phyloP scores from a whole-genome alignment of 805 yeast species.

The Candida loeiensis region DNA sequence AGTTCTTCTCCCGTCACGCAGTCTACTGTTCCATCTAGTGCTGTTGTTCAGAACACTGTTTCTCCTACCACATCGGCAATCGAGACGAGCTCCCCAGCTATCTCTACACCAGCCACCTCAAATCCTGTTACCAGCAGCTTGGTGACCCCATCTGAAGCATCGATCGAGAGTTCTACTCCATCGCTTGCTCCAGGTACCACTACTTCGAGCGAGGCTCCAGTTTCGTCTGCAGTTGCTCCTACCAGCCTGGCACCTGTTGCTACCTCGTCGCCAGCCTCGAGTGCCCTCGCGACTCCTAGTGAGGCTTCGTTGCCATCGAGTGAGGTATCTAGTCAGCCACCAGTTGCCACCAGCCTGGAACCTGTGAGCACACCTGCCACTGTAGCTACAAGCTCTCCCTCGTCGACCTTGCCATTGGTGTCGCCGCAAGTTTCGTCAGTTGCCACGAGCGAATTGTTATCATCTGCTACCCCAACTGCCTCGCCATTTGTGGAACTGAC shows the following conservation, averaged over 20 bases:
- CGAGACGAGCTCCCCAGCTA: too few relatives aligned
- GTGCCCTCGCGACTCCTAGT: neutral
- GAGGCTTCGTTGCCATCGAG: conserved; percentile 4
- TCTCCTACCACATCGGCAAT: too few relatives aligned
- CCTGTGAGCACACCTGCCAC: neutral
- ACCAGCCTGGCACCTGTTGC: neutral
- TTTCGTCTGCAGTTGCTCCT: conserved; percentile 4
- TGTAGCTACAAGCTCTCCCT: conserved; percentile 1
- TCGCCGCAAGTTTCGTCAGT: too few relatives aligned
- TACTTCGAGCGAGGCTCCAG: neutral
- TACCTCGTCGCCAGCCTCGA: neutral
- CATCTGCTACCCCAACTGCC: conserved; percentile 5
- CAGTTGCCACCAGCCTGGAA: too few relatives aligned
- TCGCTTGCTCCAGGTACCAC: neutral
- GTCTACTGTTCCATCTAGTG: conserved; percentile 1
- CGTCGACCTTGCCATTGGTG: conserved; percentile 1
- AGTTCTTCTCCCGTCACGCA: too few relatives aligned
- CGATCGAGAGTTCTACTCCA: neutral
- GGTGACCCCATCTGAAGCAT: conserved; percentile 1
- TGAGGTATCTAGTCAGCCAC: neutral
- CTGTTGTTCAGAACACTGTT: conserved; percentile 5
- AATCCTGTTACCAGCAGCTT: conserved; percentile 1
- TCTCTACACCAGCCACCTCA: too few relatives aligned
- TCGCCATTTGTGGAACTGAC: too few relatives aligned
- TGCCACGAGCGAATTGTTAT: too few relatives aligned